These are phyloP conservation scores for Mycena olivaceomarginata DNA, from an alignment of 768 basidiomycete species.

Conservation along the genomic window DNA sequence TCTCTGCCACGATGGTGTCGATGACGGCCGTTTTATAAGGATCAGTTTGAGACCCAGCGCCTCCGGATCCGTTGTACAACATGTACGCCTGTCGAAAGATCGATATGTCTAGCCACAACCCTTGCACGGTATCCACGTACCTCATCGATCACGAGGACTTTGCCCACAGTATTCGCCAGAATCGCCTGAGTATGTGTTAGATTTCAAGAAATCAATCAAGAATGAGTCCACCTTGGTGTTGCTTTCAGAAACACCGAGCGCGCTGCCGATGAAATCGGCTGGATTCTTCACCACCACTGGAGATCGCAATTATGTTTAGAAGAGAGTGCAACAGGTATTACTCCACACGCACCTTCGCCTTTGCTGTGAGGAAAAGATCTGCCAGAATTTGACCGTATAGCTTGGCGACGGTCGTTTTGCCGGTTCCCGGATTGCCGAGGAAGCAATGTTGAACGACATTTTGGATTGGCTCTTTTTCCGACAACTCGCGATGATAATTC, in stretches of 20 bases:
- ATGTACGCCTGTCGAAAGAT: slow-evolving; percentile 73
- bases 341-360: slow-evolving; percentile 74
- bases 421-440: slow-evolving; percentile 81
- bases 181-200: slow-evolving; percentile 65
- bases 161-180: slow-evolving; percentile 74
- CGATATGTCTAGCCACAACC: background rate
- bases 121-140: slow-evolving; percentile 50
- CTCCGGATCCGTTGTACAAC: slow-evolving; percentile 70
- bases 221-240: slow-evolving; percentile 61
- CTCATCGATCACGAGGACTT: slow-evolving; percentile 85
- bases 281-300: slow-evolving; percentile 82
- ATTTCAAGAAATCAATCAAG: background rate
- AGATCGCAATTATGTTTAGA: background rate
- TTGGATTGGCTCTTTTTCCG: slow-evolving; percentile 70
- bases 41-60: slow-evolving; percentile 59
- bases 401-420: slow-evolving; percentile 83
- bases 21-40: slow-evolving; percentile 81
- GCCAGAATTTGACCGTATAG: slow-evolving; percentile 79
- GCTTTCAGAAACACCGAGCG: slow-evolving; percentile 76
- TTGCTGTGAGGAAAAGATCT: slow-evolving; percentile 79
- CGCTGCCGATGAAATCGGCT: slow-evolving; percentile 78
- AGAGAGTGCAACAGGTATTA: background rate
- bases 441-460: slow-evolving; percentile 80
- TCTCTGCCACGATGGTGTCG: slow-evolving; percentile 85
- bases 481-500: slow-evolving; percentile 78